These are phyloP conservation scores for Psophocarpus tetragonolobus DNA, from an alignment of 306 rosid genomes.

Conservation along the genomic window DNA sequence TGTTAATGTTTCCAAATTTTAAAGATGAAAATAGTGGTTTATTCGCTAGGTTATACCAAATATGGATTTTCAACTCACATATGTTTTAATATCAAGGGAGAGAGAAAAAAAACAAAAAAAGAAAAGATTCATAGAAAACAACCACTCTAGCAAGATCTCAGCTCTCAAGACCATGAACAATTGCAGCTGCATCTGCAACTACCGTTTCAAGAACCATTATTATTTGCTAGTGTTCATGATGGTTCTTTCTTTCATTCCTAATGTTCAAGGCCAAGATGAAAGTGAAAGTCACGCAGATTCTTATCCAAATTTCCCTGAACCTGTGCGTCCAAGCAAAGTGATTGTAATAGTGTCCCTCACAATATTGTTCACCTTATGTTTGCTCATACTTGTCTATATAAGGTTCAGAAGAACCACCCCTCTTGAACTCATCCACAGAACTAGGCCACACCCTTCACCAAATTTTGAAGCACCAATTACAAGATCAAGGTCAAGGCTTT, in stretches of 20 bases:
- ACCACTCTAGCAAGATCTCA: neutral
- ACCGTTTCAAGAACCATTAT: neutral
- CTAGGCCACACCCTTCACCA: neutral
- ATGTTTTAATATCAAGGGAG: neutral
- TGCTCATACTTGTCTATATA: neutral
- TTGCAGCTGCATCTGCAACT: neutral
- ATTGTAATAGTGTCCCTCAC: neutral
- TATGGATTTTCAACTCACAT: neutral
- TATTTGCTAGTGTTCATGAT: neutral
- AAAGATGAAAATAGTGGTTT: no score
- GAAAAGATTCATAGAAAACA: no score
- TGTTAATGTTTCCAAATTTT: no score
- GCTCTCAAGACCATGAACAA: neutral
- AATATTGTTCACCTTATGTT: neutral
- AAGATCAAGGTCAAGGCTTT: neutral
- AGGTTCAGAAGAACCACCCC: neutral
- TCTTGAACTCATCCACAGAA: neutral
- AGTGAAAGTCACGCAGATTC: neutral
- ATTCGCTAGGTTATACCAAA: no score
- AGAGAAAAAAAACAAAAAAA: neutral
- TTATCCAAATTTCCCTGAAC: neutral
- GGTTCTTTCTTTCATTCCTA: conserved; percentile 3
- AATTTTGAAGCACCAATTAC: neutral
- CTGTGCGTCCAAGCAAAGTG: neutral
- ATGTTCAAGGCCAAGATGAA: neutral